Percentiles rank a stretch among this genome's conserved stretches.
phyloP scores from a whole-genome alignment of 2,329 filamentous ascomycete genomes.

The Colletotrichum destructivum region DNA sequence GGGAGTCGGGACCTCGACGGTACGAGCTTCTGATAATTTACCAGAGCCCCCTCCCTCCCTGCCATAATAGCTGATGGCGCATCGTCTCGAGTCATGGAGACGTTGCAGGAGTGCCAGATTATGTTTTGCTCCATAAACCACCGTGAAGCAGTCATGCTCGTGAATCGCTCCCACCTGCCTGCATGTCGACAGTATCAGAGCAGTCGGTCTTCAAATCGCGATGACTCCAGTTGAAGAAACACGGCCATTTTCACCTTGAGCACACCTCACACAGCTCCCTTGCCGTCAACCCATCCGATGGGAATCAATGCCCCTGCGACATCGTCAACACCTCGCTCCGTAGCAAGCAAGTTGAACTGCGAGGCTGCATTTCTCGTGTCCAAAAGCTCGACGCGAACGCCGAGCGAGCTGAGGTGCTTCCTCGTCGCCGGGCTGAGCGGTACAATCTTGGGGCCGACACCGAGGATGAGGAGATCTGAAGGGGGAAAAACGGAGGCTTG shows the following conservation, averaged over 20 bases:
- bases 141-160: conserved; percentile 2
- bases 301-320: conserved; percentile 92
- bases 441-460: conserved; percentile 81
- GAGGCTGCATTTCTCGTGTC: conserved; percentile 95
- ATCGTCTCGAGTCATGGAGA: neutral
- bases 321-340: conserved; percentile 87
- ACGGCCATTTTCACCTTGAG: neutral
- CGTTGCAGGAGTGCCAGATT: neutral
- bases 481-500: neutral
- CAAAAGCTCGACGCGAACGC: conserved; percentile 88
- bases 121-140: neutral
- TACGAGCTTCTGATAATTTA: neutral
- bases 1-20: neutral
- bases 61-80: neutral
- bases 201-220: neutral
- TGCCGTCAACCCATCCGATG: conserved; percentile 81
- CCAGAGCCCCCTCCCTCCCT: neutral
- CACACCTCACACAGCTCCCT: conserved; percentile 53
- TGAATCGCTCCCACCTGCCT: neutral
- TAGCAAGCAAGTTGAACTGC: conserved; percentile 96
- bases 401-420: conserved; percentile 80
- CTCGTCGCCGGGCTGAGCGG: conserved; percentile 84
- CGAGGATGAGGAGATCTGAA: conserved; percentile 89
- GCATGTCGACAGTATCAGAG: conserved; percentile 3
- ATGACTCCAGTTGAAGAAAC: conserved; percentile 8